phyloP scores from a whole-genome alignment of 257 asterid species.

The Anisodus acutangulus region DNA sequence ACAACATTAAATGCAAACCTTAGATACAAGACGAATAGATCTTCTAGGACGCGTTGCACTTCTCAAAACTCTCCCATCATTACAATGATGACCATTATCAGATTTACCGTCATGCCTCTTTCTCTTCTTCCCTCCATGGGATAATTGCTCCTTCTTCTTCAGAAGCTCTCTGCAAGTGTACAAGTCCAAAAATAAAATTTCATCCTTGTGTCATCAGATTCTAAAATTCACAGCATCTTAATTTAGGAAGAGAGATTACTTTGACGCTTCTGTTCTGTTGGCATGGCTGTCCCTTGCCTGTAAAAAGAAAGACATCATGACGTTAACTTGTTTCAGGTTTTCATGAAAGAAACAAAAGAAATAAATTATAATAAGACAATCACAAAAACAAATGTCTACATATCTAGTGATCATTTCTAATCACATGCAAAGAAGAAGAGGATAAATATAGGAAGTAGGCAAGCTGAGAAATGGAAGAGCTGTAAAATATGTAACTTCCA shows the following conservation, averaged over 20 bases:
- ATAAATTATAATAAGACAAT: not conserved
- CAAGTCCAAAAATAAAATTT: slow-evolving; percentile 17
- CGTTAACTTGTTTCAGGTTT: not conserved
- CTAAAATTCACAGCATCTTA: slow-evolving; percentile 8
- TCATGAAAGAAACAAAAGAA: not conserved
- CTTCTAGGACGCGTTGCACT: slow-evolving; percentile 38
- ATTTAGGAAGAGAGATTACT: slow-evolving; percentile 32
- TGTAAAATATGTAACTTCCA: slow-evolving; percentile 4
- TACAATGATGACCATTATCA: slow-evolving; percentile 25
- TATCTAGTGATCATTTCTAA: not conserved
- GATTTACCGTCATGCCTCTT: slow-evolving; percentile 22
- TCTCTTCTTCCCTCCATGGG: slow-evolving; percentile 32
- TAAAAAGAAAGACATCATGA: not conserved
- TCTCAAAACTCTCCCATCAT: slow-evolving; percentile 36
- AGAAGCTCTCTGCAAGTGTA: slow-evolving; percentile 25
- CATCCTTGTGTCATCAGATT: not conserved
- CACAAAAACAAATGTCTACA: not conserved
- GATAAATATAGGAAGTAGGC: slow-evolving; percentile 4
- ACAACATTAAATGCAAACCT: slow-evolving; percentile 26
- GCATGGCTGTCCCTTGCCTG: slow-evolving; percentile 26
- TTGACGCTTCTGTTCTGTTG: slow-evolving; percentile 6
- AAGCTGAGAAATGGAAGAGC: slow-evolving; percentile 5
- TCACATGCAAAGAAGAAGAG: slow-evolving; percentile 9
- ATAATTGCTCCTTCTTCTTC: not conserved
- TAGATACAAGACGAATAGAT: slow-evolving; percentile 34